A percentile compares a stretch with the other conserved stretches of the same genome.
These are phyloP conservation scores for Erodium maritimum DNA, from an alignment of 345 rosid genomes.

Conservation along the genomic window DNA sequence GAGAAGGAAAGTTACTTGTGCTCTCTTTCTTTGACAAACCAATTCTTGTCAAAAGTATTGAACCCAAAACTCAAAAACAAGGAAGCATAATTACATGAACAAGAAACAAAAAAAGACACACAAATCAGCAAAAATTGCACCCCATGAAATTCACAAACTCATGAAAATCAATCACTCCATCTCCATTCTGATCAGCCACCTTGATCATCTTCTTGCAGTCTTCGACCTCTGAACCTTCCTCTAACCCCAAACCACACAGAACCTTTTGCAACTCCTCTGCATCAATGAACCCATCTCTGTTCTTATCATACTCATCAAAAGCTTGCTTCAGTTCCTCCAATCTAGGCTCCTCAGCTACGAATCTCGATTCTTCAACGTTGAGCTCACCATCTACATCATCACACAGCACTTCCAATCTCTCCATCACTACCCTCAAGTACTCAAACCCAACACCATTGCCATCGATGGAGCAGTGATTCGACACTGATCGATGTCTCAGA, in stretches of 20 bases:
- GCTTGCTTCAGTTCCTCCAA: neutral
- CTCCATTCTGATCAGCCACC: neutral
- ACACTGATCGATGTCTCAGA: neutral
- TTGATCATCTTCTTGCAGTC: slow-evolving; percentile 6
- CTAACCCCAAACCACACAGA: slow-evolving; percentile 5
- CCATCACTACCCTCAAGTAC: neutral
- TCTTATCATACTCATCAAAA: neutral
- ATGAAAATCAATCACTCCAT: slow-evolving; percentile 3
- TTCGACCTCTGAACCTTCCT: slow-evolving; percentile 3
- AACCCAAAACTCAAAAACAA: no score
- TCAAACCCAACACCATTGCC: neutral
- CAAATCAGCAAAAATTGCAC: neutral
- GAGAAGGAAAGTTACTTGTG: no score
- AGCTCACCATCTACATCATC: neutral
- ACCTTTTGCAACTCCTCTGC: slow-evolving; percentile 5
- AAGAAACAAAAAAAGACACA: no score
- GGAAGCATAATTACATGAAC: no score
- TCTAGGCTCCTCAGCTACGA: neutral
- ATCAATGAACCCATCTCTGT: neutral
- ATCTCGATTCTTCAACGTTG: neutral
- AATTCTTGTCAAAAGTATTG: no score
- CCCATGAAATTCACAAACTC: slow-evolving; percentile 8
- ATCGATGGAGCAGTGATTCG: neutral
- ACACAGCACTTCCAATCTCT: neutral
- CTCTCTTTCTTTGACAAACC: no score